These are phyloP conservation scores for Tetrahymena elliotti DNA, from an alignment of 73 alveolate species.

Conservation along the genomic window DNA sequence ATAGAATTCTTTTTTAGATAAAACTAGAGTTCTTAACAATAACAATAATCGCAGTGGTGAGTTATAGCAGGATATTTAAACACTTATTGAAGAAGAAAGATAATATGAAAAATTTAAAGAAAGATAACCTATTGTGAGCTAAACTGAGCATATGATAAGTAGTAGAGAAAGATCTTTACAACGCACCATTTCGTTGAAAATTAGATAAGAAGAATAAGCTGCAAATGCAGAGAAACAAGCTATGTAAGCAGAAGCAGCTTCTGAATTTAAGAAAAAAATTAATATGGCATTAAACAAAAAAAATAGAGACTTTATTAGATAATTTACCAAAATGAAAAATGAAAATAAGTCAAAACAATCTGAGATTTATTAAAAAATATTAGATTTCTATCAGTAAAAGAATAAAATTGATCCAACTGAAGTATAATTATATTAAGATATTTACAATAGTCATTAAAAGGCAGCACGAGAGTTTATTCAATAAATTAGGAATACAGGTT, in stretches of 20 bases:
- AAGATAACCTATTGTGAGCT: not conserved
- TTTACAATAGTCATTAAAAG: not conserved
- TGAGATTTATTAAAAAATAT: not conserved
- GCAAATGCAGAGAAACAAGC: not conserved
- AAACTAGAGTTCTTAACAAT: not conserved
- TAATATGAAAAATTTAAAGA: not conserved
- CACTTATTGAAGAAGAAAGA: not conserved
- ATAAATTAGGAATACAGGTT: not conserved
- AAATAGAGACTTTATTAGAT: not conserved
- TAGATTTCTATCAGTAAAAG: not conserved
- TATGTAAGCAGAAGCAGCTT: not conserved
- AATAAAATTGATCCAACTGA: not conserved
- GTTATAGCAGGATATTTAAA: not conserved
- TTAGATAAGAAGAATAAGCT: not conserved
- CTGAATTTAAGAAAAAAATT: not conserved
- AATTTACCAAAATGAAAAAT: not conserved
- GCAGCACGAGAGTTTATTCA: not conserved
- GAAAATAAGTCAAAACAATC: not conserved
- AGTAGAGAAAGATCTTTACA: not conserved
- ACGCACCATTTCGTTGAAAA: not conserved
- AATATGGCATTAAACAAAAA: not conserved
- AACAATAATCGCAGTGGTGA: not conserved
- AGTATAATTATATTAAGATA: not conserved
- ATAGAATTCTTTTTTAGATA: not conserved
- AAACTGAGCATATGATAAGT: not conserved